phyloP scores from a whole-genome alignment of 1,284 basidiomycete genomes.

The Papiliotrema laurentii region DNA sequence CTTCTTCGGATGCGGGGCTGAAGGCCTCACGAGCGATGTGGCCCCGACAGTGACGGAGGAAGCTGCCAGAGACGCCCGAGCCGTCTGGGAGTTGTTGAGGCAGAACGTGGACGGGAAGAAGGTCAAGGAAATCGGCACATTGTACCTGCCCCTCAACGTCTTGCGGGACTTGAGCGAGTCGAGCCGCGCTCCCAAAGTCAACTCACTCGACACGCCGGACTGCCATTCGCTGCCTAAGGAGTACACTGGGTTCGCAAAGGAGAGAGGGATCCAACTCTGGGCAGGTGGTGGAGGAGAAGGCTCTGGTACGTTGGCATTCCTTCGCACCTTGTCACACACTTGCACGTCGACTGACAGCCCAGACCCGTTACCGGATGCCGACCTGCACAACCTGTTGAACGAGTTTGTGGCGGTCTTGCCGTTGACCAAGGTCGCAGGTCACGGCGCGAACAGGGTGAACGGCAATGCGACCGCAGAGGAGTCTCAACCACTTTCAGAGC shows the following conservation, averaged over 20 bases:
- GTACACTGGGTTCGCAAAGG: constrained; percentile 34
- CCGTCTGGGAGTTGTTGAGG: constrained; percentile 19
- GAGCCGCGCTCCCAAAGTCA: constrained; percentile 14
- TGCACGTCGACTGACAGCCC: neutral
- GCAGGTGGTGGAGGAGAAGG: constrained; percentile 45
- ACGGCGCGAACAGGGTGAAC: neutral
- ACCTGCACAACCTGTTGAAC: constrained; percentile 45
- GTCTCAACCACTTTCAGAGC: too few species aligned
- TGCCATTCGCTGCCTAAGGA: constrained; percentile 43
- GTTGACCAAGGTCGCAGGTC: neutral
- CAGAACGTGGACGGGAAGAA: constrained; percentile 1
- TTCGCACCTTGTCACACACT: neutral
- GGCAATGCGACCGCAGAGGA: constrained; percentile 6
- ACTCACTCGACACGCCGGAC: constrained; percentile 46
- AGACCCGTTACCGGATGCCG: constrained; percentile 43
- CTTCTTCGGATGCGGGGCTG: constrained; percentile 23
- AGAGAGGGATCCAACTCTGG: constrained; percentile 41
- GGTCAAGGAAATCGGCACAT: constrained; percentile 34
- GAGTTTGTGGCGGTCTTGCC: constrained; percentile 25
- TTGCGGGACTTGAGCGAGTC: constrained; percentile 16
- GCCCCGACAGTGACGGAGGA: constrained; percentile 11
- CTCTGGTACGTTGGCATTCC: constrained; percentile 26
- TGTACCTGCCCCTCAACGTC: constrained; percentile 30
- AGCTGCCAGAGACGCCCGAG: constrained; percentile 6
- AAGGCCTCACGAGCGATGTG: constrained; percentile 13